These are phyloP conservation scores for Aspergillus caelatus DNA, from an alignment of 2,329 filamentous ascomycete species.

Conservation along the genomic window DNA sequence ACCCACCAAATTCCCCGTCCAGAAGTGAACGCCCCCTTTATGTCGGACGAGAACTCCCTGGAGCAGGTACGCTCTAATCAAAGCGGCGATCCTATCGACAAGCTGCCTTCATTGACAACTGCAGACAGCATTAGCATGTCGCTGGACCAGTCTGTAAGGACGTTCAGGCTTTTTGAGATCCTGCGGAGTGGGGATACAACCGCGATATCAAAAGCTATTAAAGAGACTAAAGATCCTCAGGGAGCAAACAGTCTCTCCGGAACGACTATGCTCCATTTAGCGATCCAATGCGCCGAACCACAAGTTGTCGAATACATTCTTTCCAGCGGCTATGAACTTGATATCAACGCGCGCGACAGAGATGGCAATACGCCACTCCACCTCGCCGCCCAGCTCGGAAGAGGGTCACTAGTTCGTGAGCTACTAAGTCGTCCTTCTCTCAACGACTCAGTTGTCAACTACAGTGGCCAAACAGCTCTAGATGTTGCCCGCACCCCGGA, in stretches of 20 bases:
- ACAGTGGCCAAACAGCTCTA: conserved; percentile 79
- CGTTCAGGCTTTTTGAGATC: conserved; percentile 93
- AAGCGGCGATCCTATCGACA: conserved; percentile 32
- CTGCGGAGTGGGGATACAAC: conserved; percentile 87
- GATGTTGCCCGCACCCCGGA: conserved; percentile 90
- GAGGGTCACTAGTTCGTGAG: conserved; percentile 77
- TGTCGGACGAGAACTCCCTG: conserved; percentile 26
- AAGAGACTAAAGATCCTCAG: conserved; percentile 58
- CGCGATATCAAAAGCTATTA: conserved; percentile 82
- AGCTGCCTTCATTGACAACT: conserved; percentile 36
- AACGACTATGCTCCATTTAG: conserved; percentile 87
- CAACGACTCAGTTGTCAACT: conserved; percentile 86
- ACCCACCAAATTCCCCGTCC: conserved; percentile 33
- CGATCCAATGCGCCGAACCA: conserved; percentile 91
- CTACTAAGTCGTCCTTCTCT: conserved; percentile 80
- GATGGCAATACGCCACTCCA: conserved; percentile 95
- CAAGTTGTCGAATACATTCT: conserved; percentile 95
- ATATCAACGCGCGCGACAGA: conserved; percentile 87
- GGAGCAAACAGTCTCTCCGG: conserved; percentile 57
- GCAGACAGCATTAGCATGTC: conserved; percentile 48
- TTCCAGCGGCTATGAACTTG: conserved; percentile 70
- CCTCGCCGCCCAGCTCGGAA: conserved; percentile 79
- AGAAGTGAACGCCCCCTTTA: conserved; percentile 26
- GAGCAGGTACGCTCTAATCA: conserved; percentile 31
- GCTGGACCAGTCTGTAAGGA: conserved; percentile 90